phyloP scores from a whole-genome alignment of 2,329 filamentous ascomycete genomes.

The Lachnellula cervina region DNA sequence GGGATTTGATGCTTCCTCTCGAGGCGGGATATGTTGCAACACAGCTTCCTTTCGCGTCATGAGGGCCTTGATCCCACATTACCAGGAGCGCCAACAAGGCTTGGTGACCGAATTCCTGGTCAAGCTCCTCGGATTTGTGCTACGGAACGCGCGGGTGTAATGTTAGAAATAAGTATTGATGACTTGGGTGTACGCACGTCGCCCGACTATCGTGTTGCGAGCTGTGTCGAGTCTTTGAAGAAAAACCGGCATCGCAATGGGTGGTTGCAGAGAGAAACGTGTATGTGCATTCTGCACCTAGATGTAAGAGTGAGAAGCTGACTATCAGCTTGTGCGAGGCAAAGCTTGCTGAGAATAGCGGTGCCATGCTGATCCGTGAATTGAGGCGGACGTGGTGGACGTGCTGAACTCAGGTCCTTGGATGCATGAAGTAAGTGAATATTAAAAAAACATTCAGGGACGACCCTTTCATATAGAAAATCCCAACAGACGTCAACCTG shows the following conservation, averaged over 20 bases:
- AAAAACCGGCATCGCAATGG: not conserved
- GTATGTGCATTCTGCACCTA: conserved; percentile 3
- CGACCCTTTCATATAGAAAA: not conserved
- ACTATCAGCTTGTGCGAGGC: not conserved
- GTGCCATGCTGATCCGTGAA: not conserved
- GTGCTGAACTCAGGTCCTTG: not conserved
- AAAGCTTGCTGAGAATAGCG: not conserved
- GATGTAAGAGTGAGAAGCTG: not conserved
- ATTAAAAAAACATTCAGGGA: not conserved
- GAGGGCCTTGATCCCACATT: conserved; percentile 1
- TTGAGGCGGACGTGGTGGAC: not conserved
- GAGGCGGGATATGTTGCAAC: not conserved
- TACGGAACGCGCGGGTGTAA: conserved; percentile 11
- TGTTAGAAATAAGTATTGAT: conserved; percentile 5
- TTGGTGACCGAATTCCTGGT: not conserved
- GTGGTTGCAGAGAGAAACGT: conserved; percentile 4
- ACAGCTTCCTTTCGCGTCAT: not conserved
- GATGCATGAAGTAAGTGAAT: not conserved
- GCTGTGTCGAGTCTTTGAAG: not conserved
- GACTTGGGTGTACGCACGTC: conserved; percentile 3
- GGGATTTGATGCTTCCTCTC: not conserved
- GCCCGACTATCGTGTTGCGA: conserved; percentile 3
- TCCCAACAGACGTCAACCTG: not conserved
- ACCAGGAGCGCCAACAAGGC: not conserved
- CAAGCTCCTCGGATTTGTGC: not conserved